phyloP scores from a whole-genome alignment of 2,329 filamentous ascomycete species.

The Colletotrichum horii region DNA sequence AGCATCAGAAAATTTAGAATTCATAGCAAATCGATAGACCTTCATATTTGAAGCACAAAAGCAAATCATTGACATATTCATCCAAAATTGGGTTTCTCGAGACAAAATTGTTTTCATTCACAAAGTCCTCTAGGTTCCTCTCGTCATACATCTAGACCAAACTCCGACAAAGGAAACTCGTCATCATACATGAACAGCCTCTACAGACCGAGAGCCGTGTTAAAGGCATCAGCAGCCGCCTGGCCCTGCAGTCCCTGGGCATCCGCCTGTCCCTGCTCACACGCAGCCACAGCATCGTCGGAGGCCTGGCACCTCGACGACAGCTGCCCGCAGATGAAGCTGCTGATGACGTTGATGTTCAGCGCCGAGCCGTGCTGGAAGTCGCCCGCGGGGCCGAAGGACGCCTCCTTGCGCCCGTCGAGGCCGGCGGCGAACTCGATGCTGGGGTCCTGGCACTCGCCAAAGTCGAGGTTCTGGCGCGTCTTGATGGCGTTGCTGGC shows the following conservation, averaged over 20 bases:
- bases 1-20: accelerated
- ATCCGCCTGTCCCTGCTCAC: conserved; percentile 23
- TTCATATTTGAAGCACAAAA: neutral
- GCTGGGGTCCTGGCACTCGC: conserved; percentile 50
- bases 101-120: neutral
- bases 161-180: neutral
- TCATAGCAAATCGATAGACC: accelerated
- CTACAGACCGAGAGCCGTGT: conserved; percentile 19
- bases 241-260: conserved; percentile 26
- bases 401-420: conserved; percentile 51
- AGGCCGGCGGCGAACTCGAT: conserved; percentile 54
- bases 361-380: conserved; percentile 58
- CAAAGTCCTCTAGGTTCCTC: neutral
- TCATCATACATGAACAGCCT: neutral
- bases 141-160: neutral
- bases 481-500: conserved; percentile 11
- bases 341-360: conserved; percentile 42
- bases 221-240: conserved; percentile 30
- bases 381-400: conserved; percentile 44
- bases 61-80: neutral
- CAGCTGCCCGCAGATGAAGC: conserved; percentile 52
- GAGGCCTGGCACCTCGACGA: conserved; percentile 28
- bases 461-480: conserved; percentile 40
- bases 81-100: accelerated
- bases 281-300: conserved; percentile 23